Percentiles rank a stretch among this genome's conserved stretches.
Evolutionary conservation across 2,329 filamentous ascomycete genomes (phyloP).

Genomic region (Pseudopyricularia javanii): DNA sequence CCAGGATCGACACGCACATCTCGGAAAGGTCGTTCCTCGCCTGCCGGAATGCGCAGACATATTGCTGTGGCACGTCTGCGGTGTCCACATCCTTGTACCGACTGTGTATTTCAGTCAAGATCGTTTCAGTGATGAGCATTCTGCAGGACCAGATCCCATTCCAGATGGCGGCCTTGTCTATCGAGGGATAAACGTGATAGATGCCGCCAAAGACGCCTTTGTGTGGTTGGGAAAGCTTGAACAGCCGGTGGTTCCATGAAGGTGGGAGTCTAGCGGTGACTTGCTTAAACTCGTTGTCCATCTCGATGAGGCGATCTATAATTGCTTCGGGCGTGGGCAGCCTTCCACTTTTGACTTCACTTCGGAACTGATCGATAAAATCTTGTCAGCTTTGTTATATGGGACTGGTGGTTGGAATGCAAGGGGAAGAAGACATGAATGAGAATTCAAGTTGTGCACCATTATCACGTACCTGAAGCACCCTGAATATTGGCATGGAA

Average conservation of each 20-base stretch:
- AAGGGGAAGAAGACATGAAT: neutral
- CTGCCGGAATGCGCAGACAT: slow-evolving; percentile 19
- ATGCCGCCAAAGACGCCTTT: slow-evolving; percentile 25
- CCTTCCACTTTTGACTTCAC: slow-evolving; percentile 27
- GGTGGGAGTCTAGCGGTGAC: slow-evolving; percentile 24
- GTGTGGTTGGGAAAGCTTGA: slow-evolving; percentile 24
- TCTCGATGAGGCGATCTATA: slow-evolving; percentile 22
- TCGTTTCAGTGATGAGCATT: slow-evolving; percentile 33
- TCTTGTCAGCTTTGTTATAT: neutral
- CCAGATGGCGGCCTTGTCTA: slow-evolving; percentile 33
- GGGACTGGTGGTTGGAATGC: too few species aligned
- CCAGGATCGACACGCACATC: slow-evolving; percentile 27
- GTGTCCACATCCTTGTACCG: slow-evolving; percentile 15
- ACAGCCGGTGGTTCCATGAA: slow-evolving; percentile 27
- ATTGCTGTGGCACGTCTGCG: slow-evolving; percentile 12
- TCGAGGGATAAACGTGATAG: slow-evolving; percentile 33
- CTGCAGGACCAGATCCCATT: slow-evolving; percentile 32
- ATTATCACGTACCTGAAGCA: slow-evolving; percentile 18
- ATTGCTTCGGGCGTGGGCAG: slow-evolving; percentile 25
- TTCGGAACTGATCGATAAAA: slow-evolving; percentile 19
- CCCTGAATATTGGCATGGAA: slow-evolving; percentile 28
- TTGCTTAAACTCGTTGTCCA: slow-evolving; percentile 29
- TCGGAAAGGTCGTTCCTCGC: slow-evolving; percentile 25
- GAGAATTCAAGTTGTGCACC: too few species aligned
- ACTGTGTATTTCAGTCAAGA: slow-evolving; percentile 28